phyloP scores from a whole-genome alignment of 1,284 basidiomycete genomes.

The Ustilago esculenta region DNA sequence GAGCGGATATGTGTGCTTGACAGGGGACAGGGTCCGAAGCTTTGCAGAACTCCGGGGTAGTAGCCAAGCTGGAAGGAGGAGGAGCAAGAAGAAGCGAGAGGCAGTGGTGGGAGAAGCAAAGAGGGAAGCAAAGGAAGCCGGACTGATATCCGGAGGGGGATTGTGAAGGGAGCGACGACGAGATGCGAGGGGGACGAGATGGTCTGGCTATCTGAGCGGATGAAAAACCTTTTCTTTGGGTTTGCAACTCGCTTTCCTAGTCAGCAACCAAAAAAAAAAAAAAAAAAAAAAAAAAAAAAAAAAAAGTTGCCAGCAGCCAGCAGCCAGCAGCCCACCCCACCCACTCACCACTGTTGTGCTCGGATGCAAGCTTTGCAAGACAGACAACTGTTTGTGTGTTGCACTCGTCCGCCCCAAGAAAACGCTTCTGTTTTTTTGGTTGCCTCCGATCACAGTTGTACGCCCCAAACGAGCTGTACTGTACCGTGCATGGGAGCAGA shows the following conservation, averaged over 20 bases:
- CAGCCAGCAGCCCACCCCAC: no score
- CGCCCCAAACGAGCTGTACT: neutral
- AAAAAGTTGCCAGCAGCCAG: slow-evolving; percentile 11
- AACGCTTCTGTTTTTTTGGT: no score
- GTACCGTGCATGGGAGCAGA: no score
- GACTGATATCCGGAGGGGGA: slow-evolving; percentile 44
- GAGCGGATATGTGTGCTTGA: slow-evolving; percentile 25
- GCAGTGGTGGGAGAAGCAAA: slow-evolving; percentile 4
- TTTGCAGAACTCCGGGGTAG: slow-evolving; percentile 36
- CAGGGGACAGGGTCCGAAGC: slow-evolving; percentile 19
- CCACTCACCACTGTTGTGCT: no score
- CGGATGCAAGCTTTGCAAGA: no score
- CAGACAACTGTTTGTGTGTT: no score
- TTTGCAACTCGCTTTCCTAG: no score
- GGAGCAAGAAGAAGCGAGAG: slow-evolving; percentile 9
- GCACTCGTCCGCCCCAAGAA: no score
- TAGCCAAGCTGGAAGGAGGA: slow-evolving; percentile 22
- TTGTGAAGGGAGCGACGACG: slow-evolving; percentile 1
- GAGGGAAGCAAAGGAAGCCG: slow-evolving; percentile 23
- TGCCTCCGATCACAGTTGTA: no score
- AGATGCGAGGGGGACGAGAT: neutral
- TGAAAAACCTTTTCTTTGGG: slow-evolving; percentile 1
- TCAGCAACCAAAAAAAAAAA: neutral
- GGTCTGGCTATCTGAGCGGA: slow-evolving; percentile 22
- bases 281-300: slow-evolving; percentile 4